phyloP scores from a whole-genome alignment of 305 asterid species.

The Rubia peregrina region DNA sequence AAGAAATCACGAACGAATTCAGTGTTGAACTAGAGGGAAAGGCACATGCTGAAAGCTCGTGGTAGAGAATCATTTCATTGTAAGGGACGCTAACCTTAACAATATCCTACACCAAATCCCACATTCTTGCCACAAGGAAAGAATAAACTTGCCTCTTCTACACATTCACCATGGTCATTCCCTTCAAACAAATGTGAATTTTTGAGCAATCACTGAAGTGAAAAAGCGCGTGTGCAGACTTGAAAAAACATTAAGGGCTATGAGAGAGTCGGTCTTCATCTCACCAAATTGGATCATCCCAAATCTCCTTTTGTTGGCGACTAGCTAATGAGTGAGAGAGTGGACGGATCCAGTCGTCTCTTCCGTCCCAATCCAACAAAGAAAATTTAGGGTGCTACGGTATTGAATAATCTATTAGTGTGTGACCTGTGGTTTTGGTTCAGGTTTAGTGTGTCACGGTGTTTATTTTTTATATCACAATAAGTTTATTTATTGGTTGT shows the following conservation, averaged over 20 bases:
- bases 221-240: conserved; percentile 83
- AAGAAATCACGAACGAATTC: conserved; percentile 41
- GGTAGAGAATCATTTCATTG: conserved; percentile 82
- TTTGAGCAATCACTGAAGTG: conserved; percentile 70
- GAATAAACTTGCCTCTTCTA: conserved; percentile 53
- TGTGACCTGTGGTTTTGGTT: too few species aligned
- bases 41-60: conserved; percentile 93
- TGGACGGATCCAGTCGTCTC: conserved; percentile 66
- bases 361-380: too few species aligned
- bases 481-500: too few species aligned
- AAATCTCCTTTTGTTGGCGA: conserved; percentile 80
- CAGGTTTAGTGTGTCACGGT: too few species aligned
- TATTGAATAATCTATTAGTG: too few species aligned
- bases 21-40: conserved; percentile 72
- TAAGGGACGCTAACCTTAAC: conserved; percentile 78
- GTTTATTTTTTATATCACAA: too few species aligned
- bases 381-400: too few species aligned
- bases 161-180: conserved; percentile 69
- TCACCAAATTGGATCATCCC: conserved; percentile 91
- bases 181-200: conserved; percentile 77
- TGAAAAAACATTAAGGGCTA: conserved; percentile 86
- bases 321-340: conserved; percentile 95
- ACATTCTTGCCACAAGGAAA: conserved; percentile 59
- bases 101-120: conserved; percentile 62
- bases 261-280: conserved; percentile 87